These are phyloP conservation scores for Ophiocordyceps camponoti-leonardi DNA, from an alignment of 2,329 filamentous ascomycete genomes.

Conservation along the genomic window DNA sequence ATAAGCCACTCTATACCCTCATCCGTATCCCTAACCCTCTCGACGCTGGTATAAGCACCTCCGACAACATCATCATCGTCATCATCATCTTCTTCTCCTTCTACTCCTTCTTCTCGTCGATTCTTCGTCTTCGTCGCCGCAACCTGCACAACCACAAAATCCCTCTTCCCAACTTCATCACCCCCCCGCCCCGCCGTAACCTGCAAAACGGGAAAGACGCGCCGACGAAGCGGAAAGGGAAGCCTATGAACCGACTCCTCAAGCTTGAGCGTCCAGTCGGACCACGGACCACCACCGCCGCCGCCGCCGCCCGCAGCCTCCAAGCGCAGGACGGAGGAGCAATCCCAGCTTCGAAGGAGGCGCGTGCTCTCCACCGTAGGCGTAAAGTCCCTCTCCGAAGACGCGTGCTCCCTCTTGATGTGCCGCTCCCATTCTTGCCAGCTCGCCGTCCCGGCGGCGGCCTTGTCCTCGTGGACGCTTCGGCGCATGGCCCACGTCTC, in stretches of 20 bases:
- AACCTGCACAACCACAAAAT: constrained; percentile 42
- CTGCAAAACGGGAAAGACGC: constrained; percentile 51
- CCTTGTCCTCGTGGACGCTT: constrained; percentile 40
- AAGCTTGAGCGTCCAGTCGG: constrained; percentile 29
- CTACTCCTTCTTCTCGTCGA: constrained; percentile 12
- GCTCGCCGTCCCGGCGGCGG: constrained; percentile 32
- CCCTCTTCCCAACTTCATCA: constrained; percentile 18
- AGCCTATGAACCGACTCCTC: constrained; percentile 52
- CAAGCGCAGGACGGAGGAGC: constrained; percentile 19
- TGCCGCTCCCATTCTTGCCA: constrained; percentile 46
- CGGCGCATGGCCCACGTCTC: constrained; percentile 50
- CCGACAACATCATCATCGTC: constrained; percentile 28
- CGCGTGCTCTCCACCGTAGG: constrained; percentile 17
- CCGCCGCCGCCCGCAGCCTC: no score
- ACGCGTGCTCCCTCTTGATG: constrained; percentile 33
- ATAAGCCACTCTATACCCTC: constrained; percentile 54
- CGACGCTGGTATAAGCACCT: constrained; percentile 48
- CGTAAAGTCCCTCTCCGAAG: constrained; percentile 22
- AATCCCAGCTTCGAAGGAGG: constrained; percentile 27
- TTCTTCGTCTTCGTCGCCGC: constrained; percentile 13
- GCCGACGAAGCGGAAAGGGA: constrained; percentile 39
- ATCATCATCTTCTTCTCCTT: no score
- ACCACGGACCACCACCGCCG: no score
- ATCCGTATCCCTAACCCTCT: constrained; percentile 32
- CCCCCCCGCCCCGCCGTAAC: constrained; percentile 22